Base-by-base conservation (phyloP, 116 monocot genomes). In the Cymodocea nodosa region DNA sequence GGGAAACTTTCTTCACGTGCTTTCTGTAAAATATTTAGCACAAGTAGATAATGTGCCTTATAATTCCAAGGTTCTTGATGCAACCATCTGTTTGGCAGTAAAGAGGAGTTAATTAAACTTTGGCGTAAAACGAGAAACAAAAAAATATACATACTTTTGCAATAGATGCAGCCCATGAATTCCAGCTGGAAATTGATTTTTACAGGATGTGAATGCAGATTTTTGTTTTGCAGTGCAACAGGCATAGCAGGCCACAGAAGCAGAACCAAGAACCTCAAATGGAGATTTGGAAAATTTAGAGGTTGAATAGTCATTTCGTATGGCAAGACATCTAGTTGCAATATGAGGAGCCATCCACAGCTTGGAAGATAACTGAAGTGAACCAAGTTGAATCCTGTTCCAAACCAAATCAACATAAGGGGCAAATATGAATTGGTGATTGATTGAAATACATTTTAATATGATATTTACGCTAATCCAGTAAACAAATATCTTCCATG, bases 21-120 rank as follows among this genome's bases (percentile, higher is more conserved):
- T 74, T 80, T 89, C 64, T 98, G 98, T 37, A 84, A 34, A 66
- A 86, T 10, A 63, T 71, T 75, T 35, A 98, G 73, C 54, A 86
- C 20, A 51, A 98, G 84, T 51, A 98, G 56, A 57, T 86, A 89
- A 10, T 25, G 74, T 55, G 86, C 86, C 63, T 80, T 78, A 49
- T 54, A 15, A 61, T 80, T 98, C 98, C 98, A 98, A 35, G 98
- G 98, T 72, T 92, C 98, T 70, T 73, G 79, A 89, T 82, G 92
- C 73, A 98, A 63, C 85, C 84, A 89, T 76, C 98, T 98, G 76
- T 22, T n/a, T 20, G 50, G 57, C 23, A 62, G 60, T 57, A 70
- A 6, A 20, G 51, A 60, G 50, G 37, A 4, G 12, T 6, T 40
- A 17, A 19, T 19, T 19, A 23, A 57, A 19, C 13, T 50, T 24